Evolutionary conservation across 129 eudicot genomes (phyloP), one percentile per base, ranked within the genome.

Genomic region (Flaveria sonorensis): DNA sequence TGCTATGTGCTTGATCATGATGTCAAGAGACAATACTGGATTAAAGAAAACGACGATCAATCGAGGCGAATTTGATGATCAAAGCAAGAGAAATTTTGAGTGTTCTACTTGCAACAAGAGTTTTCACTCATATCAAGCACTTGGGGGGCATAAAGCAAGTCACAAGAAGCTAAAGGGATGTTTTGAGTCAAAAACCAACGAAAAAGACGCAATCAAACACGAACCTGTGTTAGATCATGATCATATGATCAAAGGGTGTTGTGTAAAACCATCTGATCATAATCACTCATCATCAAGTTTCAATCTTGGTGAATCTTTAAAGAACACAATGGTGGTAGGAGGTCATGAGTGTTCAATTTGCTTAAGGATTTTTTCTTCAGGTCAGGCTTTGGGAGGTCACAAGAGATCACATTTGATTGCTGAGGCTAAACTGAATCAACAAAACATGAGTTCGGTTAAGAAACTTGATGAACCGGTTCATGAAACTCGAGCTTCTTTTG

Each of bases 301-400:
- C 70, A 67, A 67, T 68, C 75, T 67, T 67, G 84, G 63, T 55
- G 72, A 68, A 24, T 76, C 81, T 51, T 83, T 80, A 65, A 87
- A 89, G 87, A 79, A 36, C 79, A 21, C 53, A 70, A 59, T 59
- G 81, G 60, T 47, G 52, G 72, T 45, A 19, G 83, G 86, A 71
- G 39, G 71, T 74, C 97, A 93, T 74, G 93, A 90, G 78, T 90
- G 97, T 55, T 91, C 95, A 71, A 87, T 93, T 79, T 93, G 98
- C 82, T 87, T 81, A 16, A 88, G 78, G 68, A 84, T 86, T 79
- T 90, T 93, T 84, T 71, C 98, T 28, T 93, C 98, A 5, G 97
- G 97, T 11, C 97, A 93, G 74, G 97, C 98, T n/a, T 83, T 93
- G 68, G 98, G 98, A 19, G 98, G 98, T 20, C 98, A 93, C 91